phyloP scores from a whole-genome alignment of 2,329 filamentous ascomycete species.

The Trichoderma aggressivum region DNA sequence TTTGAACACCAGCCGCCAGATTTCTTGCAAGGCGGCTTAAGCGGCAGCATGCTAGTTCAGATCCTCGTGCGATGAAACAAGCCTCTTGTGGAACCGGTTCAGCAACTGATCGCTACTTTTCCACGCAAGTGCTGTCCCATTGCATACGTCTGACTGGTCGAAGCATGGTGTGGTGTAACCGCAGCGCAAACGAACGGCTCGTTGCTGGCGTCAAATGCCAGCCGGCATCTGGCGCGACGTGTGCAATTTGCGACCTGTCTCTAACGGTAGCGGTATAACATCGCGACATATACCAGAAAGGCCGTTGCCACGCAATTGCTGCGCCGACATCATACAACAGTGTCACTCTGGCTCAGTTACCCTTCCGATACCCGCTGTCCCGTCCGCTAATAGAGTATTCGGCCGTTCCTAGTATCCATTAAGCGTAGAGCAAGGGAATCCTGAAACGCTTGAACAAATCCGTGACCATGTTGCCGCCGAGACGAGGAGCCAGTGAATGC shows the following conservation, averaged over 20 bases:
- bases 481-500: neutral
- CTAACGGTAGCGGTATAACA: constrained; percentile 16
- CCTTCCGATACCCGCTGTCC: neutral
- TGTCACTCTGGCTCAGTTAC: neutral
- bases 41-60: constrained; percentile 4
- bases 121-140: neutral
- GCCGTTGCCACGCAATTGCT: neutral
- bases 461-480: neutral
- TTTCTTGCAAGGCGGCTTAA: constrained; percentile 3
- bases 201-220: constrained; percentile 8
- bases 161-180: neutral
- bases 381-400: neutral
- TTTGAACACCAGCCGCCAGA: neutral
- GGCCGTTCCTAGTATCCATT: neutral
- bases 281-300: constrained; percentile 14
- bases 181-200: constrained; percentile 6
- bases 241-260: constrained; percentile 3
- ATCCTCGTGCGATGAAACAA: constrained; percentile 14
- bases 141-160: neutral
- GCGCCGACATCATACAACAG: neutral
- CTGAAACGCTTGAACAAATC: neutral
- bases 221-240: constrained; percentile 2
- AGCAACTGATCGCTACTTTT: constrained; percentile 25
- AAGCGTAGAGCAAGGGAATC: neutral
- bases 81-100: constrained; percentile 34